Conservation (phyloP, 805 yeast genomes). For the Naumovozyma baii region DNA sequence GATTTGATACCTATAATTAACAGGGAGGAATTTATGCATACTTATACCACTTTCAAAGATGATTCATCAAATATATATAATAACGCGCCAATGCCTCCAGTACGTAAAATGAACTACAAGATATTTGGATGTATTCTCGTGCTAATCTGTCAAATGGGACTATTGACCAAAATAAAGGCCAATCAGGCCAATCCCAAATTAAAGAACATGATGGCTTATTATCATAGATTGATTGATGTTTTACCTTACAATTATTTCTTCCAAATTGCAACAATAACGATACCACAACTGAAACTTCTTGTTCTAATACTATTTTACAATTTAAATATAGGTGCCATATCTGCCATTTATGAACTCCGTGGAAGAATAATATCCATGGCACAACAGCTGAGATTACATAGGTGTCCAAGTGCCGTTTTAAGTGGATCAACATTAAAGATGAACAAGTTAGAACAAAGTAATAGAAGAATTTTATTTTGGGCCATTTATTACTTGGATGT, state of each 20-base stretch:
- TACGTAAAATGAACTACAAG: conserved; percentile 19
- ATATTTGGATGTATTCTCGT: conserved; percentile 22
- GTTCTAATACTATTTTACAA: conserved; percentile 63
- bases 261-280: conserved; percentile 48
- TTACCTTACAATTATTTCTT: conserved; percentile 52
- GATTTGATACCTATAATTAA: conserved; percentile 59
- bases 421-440: conserved; percentile 57
- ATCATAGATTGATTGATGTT: conserved; percentile 47
- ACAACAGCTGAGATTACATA: conserved; percentile 72
- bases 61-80: conserved; percentile 4
- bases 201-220: conserved; percentile 34
- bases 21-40: conserved; percentile 53
- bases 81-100: too few relatives aligned
- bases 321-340: conserved; percentile 61
- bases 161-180: conserved; percentile 18
- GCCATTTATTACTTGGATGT: conserved; percentile 68
- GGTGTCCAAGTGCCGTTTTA: conserved; percentile 78
- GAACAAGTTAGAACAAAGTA: conserved; percentile 65
- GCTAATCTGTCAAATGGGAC: conserved; percentile 26
- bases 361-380: conserved; percentile 74
- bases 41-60: conserved; percentile 34
- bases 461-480: conserved; percentile 79
- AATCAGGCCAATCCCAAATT: too few relatives aligned
- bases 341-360: conserved; percentile 64
- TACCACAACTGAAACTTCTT: conserved; percentile 60